phyloP scores from a whole-genome alignment of 2,329 filamentous ascomycete species.

The Ceratocystiopsis brevicomis region DNA sequence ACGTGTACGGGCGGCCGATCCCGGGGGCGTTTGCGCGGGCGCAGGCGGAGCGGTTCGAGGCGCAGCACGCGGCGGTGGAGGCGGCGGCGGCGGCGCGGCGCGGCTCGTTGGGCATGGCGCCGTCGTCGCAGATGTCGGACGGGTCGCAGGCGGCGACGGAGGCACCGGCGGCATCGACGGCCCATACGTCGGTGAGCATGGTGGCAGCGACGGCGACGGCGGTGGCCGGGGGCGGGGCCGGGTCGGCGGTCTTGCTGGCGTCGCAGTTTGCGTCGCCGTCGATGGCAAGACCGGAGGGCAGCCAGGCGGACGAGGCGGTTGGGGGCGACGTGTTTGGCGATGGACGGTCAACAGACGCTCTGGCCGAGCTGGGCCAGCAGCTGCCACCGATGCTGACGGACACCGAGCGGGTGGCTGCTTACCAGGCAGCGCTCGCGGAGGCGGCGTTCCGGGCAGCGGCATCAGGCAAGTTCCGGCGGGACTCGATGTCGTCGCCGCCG shows the following conservation, averaged over 20 bases:
- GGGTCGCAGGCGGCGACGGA: conserved; percentile 17
- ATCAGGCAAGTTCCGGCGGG: conserved; percentile 55
- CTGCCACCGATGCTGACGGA: conserved; percentile 7
- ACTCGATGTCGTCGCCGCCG: conserved; percentile 22
- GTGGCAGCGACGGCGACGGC: conserved; percentile 13
- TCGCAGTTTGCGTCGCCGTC: conserved; percentile 3
- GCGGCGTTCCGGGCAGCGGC: conserved; percentile 61
- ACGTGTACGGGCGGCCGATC: conserved; percentile 40
- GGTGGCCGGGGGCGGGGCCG: background rate
- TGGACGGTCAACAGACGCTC: too few relatives aligned
- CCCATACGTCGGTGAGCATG: conserved; percentile 29
- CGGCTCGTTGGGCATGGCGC: conserved; percentile 25
- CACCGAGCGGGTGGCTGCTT: conserved; percentile 26
- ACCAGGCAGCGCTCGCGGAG: conserved; percentile 69
- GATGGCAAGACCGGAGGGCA: background rate
- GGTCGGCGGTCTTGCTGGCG: background rate
- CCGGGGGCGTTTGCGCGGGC: conserved; percentile 38
- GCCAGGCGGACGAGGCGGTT: too few relatives aligned
- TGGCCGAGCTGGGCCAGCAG: background rate
- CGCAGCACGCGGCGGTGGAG: conserved; percentile 4
- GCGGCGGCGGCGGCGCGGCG: conserved; percentile 8
- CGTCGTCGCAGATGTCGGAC: conserved; percentile 22
- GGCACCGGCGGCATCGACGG: conserved; percentile 25
- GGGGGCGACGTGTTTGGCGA: too few relatives aligned
- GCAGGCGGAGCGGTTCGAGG: conserved; percentile 25